Evolutionary conservation across 805 yeast genomes (phyloP).

Genomic region (Ogataea methanolica): DNA sequence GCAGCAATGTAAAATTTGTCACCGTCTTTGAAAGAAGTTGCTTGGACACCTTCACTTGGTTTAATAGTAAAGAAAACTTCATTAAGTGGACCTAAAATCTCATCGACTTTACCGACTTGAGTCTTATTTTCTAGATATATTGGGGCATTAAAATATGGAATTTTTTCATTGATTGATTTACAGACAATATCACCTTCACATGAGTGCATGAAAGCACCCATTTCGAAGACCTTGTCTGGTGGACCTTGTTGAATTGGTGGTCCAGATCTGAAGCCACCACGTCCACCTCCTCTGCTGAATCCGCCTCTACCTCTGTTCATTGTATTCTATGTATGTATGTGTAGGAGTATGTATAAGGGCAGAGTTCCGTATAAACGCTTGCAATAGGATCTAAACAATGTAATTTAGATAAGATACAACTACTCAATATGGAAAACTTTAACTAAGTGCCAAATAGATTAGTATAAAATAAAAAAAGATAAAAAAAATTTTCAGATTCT

Average conservation of each 20-base stretch:
- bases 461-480: not conserved
- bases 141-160: constrained; percentile 99
- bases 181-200: constrained; percentile 98
- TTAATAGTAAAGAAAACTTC: constrained; percentile 98
- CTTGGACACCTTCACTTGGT: constrained; percentile 95
- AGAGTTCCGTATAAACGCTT: no score
- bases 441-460: no score
- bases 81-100: constrained; percentile 94
- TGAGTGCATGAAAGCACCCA: constrained; percentile 88
- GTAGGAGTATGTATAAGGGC: not conserved
- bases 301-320: constrained; percentile 74
- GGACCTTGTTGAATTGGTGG: constrained; percentile 84
- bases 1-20: constrained; percentile 95
- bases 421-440: constrained; percentile 19
- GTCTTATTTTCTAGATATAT: constrained; percentile 94
- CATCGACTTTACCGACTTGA: constrained; percentile 96
- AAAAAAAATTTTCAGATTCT: constrained; percentile 1
- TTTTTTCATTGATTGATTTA: constrained; percentile 86
- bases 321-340: constrained; percentile 1
- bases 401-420: no score
- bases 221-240: constrained; percentile 89
- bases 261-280: constrained; percentile 67
- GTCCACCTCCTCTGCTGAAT: constrained; percentile 40
- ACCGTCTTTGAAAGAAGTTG: constrained; percentile 88
- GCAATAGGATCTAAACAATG: no score